Evolutionary conservation across 768 basidiomycete species (phyloP), one percentile per base, ranked within the genome.

Genomic region (Suillus cothurnatus): DNA sequence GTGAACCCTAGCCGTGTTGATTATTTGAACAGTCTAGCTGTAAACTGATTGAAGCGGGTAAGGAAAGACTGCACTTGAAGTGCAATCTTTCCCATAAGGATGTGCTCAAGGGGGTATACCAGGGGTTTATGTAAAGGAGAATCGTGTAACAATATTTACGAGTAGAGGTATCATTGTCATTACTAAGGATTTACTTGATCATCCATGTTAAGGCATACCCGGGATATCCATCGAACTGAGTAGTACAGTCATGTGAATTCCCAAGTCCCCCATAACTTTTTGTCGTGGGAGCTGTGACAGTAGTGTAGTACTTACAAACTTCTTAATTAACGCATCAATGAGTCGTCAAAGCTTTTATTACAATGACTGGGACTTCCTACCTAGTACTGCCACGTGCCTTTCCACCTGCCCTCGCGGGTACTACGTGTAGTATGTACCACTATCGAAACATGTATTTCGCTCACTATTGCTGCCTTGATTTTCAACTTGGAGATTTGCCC

Each of bases 1-100:
- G 70, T 59, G 26, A 94, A 93, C 72, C 80, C 81, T 6, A 84
- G 84, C 77, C 81, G 94, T 21, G 31, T 86, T 11, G 80, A 83
- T 12, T 94, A 95, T 71, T 73, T 93, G 64, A 77, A 81, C 69
- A 79, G 70, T 56, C 77, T 90, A 28, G 71, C 80, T 36, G 80
- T 85, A 23, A 71, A 69, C 64, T 73, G 19, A 59, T 39, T 39
- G 38, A 19, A 28, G 36, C 1, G 5, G 12, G 15, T n/a, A 34
- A 26, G 9, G n/a, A n/a, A n/a, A n/a, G n/a, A n/a, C n/a, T n/a
- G n/a, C n/a, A n/a, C n/a, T n/a, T n/a, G n/a, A 11, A 9, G 5
- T 32, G 28, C 17, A 21, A 5, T 53, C 11, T 19, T 28, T 12
- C 9, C 28, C 19, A 19, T 8, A 3, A n/a, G 53, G 11, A 57